Conservation (phyloP, 2,329 filamentous ascomycete genomes). For the Ceratocystiopsis minuta region DNA sequence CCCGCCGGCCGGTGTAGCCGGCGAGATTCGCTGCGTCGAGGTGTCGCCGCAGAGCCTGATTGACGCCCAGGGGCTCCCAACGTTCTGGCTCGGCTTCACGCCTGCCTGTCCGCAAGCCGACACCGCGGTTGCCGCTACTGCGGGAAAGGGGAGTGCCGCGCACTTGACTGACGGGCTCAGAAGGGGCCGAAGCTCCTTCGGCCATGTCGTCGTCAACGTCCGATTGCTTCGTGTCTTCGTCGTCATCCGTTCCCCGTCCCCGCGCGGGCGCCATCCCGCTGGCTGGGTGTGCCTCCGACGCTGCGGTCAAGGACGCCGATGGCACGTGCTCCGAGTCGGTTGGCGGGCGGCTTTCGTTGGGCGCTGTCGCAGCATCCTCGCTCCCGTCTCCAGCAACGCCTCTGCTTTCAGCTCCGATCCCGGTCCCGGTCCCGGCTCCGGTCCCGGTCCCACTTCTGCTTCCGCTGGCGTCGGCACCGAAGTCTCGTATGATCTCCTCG, state of each 20-base stretch:
- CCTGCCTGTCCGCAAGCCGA: no score
- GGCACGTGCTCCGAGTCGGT: constrained; percentile 4
- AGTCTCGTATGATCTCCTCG: neutral
- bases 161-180: no score
- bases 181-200: neutral
- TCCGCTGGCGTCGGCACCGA: neutral
- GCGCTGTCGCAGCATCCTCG: constrained; percentile 19
- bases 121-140: no score
- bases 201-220: constrained; percentile 12
- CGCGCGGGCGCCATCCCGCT: no score
- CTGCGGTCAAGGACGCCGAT: no score
- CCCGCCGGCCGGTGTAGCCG: neutral
- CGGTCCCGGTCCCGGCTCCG: neutral
- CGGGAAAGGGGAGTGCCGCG: no score
- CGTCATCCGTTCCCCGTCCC: no score
- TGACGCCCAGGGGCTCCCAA: constrained; percentile 9
- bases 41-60: neutral
- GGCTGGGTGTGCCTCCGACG: no score
- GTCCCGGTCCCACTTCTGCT: neutral
- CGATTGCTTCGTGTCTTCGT: constrained; percentile 12
- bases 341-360: neutral
- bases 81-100: no score
- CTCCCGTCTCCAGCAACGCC: no score
- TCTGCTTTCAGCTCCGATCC: no score
- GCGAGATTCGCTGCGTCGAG: constrained; percentile 8